Base-by-base conservation (phyloP, 2,329 filamentous ascomycete species). In the Epichloe sylvatica region DNA sequence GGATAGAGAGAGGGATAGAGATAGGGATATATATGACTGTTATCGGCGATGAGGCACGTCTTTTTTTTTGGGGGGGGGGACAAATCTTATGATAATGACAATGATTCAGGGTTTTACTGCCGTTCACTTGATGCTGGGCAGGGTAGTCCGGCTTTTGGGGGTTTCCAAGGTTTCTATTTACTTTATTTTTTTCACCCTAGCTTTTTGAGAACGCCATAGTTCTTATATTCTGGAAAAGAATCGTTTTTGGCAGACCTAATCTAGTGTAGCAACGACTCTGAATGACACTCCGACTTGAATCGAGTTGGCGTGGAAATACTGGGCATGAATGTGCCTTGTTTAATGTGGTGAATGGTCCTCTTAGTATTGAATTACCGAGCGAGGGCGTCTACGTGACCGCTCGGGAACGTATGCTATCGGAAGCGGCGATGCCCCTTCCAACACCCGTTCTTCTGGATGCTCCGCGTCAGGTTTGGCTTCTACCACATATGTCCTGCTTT, bases 1-100 rank as follows among this genome's bases (percentile, higher is more conserved):
- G 37, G 33, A 50, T 9, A 35, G 30, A 54, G 50, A 52, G 49
- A 25, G 17, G 40, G 19, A 38, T 17, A 44, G 41, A 21, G 40
- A 45, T 15, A 39, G 51, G 37, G 33, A 50, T 9, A 35, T 36
- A 30, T 48, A 45, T 38, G 49, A 30, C 15, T 46, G 48, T 43
- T 42, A 50, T 45, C 47, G 51, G 12, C 48, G 48, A 36, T 52
- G 41, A 50, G 30, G 25, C 7, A 19, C 15, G 21, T 17, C 25
- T 25, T 25, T 25, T 25, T n/a, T 19, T 19, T 19, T 19, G 17
- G 17, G 17, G 17, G 17, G 17, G 17, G 17, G 23, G 23, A 44
- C 36, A 19, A 19, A 9, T 41, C 9, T 41, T 41, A 41, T 25
- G 39, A 23, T 23, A 4, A 41, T 19, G 11, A 41, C 11, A 9